A percentile compares a stretch with the other conserved stretches of the same genome.
phyloP scores from a whole-genome alignment of 1,284 basidiomycete genomes.

The Exobasidium cylindrosporum region DNA sequence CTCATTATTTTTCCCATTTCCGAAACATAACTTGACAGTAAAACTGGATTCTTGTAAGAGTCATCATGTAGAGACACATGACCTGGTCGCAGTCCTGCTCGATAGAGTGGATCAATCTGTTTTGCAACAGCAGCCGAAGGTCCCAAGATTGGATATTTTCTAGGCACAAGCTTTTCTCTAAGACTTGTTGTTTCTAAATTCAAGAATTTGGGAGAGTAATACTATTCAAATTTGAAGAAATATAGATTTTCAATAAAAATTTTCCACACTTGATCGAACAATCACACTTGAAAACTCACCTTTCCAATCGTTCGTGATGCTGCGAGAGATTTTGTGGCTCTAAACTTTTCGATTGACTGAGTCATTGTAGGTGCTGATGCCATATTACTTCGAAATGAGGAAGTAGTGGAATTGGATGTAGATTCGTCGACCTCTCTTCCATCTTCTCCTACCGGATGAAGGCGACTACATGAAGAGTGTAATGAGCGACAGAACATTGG shows the following conservation, averaged over 20 bases:
- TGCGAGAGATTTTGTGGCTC: background rate
- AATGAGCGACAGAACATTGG: no score
- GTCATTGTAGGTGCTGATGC: no score
- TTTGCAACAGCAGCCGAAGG: constrained; percentile 34
- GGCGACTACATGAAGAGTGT: no score
- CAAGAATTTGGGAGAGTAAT: constrained; percentile 7
- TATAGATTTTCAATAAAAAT: no score
- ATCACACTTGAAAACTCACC: background rate
- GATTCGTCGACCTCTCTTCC: no score
- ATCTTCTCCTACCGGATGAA: no score
- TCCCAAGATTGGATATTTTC: constrained; percentile 31
- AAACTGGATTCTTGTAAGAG: constrained; percentile 66
- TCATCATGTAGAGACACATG: constrained; percentile 53
- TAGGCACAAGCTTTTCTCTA: background rate
- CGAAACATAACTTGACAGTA: constrained; percentile 70
- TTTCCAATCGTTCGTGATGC: background rate
- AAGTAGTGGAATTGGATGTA: no score
- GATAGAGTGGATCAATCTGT: constrained; percentile 61
- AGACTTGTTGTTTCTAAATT: background rate
- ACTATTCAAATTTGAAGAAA: constrained; percentile 3
- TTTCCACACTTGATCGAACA: no score
- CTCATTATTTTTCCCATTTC: constrained; percentile 80
- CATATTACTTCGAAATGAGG: no score
- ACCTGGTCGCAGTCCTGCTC: constrained; percentile 53
- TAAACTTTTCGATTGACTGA: no score